Percentiles rank a stretch among this genome's conserved stretches.
Conservation (phyloP, 352 stramenopile species). For the Pythium coloratum region DNA sequence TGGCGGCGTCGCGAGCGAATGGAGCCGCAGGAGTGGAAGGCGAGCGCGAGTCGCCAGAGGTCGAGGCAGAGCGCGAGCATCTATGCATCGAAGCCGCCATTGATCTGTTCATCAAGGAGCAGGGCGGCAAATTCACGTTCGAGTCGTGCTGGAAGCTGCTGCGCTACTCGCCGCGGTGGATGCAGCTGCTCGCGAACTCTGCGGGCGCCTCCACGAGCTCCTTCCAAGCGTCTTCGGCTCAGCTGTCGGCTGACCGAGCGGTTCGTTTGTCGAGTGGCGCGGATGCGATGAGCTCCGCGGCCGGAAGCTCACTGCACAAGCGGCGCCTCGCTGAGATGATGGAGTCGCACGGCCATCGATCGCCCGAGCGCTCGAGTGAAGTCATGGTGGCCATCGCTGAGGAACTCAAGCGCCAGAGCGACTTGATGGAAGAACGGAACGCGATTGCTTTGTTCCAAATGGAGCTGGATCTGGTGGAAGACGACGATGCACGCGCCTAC, state of each 20-base stretch:
- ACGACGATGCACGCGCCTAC: constrained; percentile 44
- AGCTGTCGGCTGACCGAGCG: constrained; percentile 2
- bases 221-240: constrained; percentile 8
- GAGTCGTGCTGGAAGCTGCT: constrained; percentile 70
- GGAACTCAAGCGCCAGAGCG: constrained; percentile 59
- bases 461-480: constrained; percentile 47
- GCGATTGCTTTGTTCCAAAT: constrained; percentile 62
- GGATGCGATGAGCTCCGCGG: constrained; percentile 9
- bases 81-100: constrained; percentile 58
- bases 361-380: constrained; percentile 29
- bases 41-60: constrained; percentile 16
- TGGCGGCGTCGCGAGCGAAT: constrained; percentile 5
- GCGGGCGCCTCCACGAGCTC: constrained; percentile 25
- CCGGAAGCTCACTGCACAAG: constrained; percentile 18
- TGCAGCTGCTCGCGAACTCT: constrained; percentile 56
- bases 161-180: constrained; percentile 63
- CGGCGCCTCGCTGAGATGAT: constrained; percentile 23
- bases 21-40: neutral
- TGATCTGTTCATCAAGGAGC: constrained; percentile 46
- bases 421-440: constrained; percentile 76
- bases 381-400: constrained; percentile 42
- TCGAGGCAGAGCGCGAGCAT: constrained; percentile 36
- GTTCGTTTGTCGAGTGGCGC: neutral
- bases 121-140: constrained; percentile 66
- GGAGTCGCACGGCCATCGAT: constrained; percentile 21